phyloP scores from a whole-genome alignment of 2,329 filamentous ascomycete genomes.

The Paecilomyces niveus region DNA sequence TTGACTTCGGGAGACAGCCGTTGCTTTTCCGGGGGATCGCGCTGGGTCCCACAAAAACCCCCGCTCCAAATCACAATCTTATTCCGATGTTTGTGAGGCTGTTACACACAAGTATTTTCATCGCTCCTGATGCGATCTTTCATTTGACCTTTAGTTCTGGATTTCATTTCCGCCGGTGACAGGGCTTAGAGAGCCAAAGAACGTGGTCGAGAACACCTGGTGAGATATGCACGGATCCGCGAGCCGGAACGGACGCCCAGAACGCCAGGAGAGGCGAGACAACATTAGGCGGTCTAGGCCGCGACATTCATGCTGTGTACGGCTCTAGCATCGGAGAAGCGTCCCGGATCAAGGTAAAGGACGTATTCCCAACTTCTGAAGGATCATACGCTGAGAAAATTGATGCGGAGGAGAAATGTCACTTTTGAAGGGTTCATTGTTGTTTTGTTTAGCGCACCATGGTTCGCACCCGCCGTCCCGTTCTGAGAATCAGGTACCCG shows the following conservation, averaged over 20 bases:
- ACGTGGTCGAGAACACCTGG: neutral
- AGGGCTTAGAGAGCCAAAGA: neutral
- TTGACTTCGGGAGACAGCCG: neutral
- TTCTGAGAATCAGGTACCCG: neutral
- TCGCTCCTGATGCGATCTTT: neutral
- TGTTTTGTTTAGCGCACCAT: neutral
- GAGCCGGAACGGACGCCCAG: neutral
- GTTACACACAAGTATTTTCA: neutral
- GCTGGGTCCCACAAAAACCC: neutral
- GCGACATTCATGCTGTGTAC: neutral
- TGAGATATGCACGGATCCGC: neutral
- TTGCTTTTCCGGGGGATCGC: neutral
- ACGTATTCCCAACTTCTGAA: too few species aligned
- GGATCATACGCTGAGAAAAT: too few species aligned
- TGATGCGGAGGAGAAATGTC: too few species aligned
- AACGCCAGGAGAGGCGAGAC: neutral
- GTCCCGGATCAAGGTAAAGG: neutral
- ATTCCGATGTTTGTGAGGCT: neutral
- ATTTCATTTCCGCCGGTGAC: neutral
- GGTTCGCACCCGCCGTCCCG: neutral
- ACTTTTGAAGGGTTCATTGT: neutral
- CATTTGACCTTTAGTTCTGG: neutral
- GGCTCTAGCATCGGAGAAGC: neutral
- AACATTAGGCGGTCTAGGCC: neutral
- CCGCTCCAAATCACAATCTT: neutral